phyloP scores from a whole-genome alignment of 768 basidiomycete genomes.

The Tubosaeta sp. region DNA sequence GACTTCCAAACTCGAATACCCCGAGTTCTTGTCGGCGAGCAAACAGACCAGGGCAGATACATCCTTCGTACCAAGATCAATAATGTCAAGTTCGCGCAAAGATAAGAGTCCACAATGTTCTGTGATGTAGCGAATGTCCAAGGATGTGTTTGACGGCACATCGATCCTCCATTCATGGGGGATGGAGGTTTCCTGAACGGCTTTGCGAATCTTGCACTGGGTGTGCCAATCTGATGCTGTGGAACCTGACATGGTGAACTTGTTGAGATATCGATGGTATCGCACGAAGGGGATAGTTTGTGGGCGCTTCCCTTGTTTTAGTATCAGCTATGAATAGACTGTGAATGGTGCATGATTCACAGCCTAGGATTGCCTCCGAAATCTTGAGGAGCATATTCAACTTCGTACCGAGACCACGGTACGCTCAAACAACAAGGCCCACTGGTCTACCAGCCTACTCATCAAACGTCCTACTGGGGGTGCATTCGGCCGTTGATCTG shows the following conservation, averaged over 20 bases:
- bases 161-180: conserved; percentile 21
- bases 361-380: too few relatives aligned
- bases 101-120: conserved; percentile 23
- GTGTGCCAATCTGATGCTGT: conserved; percentile 18
- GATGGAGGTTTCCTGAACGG: conserved; percentile 21
- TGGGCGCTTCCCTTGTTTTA: background rate
- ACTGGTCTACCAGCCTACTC: too few relatives aligned
- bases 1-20: conserved; percentile 25
- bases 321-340: too few relatives aligned
- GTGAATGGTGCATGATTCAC: too few relatives aligned
- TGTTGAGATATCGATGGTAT: background rate
- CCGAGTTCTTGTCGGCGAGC: conserved; percentile 18
- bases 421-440: too few relatives aligned
- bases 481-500: too few relatives aligned
- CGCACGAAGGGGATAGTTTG: background rate
- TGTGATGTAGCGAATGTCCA: conserved; percentile 20
- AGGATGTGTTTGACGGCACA: conserved; percentile 11
- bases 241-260: conserved; percentile 5
- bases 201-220: conserved; percentile 16
- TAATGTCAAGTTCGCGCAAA: conserved; percentile 16
- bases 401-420: too few relatives aligned
- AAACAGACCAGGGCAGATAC: conserved; percentile 18
- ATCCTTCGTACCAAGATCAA: conserved; percentile 24
- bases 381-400: too few relatives aligned
- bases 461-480: too few relatives aligned